Conservation (phyloP, 306 rosid species). For the Fragaria vesca region DNA sequence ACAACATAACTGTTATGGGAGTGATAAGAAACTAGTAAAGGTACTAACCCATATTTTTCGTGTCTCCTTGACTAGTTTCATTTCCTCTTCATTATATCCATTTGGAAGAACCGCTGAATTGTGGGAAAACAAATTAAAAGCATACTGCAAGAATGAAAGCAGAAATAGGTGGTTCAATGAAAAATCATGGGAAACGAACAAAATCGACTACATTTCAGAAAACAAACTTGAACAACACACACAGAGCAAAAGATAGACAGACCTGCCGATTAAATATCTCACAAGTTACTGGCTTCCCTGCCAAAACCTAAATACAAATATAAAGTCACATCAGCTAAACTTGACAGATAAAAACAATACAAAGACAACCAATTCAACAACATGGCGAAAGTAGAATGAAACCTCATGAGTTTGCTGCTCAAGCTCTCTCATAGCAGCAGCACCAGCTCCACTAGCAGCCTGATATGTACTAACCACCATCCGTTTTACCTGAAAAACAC, state of each 20-base stretch:
- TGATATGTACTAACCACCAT: conserved; percentile 98
- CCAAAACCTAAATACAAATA: conserved; percentile 55
- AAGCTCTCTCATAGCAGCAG: conserved; percentile 99
- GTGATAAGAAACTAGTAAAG: conserved; percentile 6
- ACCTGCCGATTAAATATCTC: conserved; percentile 85
- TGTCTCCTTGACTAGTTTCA: conserved; percentile 94
- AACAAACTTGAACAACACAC: neutral
- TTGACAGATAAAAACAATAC: neutral
- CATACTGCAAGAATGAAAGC: conserved; percentile 66
- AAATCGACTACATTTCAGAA: neutral
- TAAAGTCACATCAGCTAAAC: conserved; percentile 5
- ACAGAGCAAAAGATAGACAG: conserved; percentile 16
- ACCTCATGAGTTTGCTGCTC: conserved; percentile 95
- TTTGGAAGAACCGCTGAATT: conserved; percentile 78
- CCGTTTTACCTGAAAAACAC: conserved; percentile 62
- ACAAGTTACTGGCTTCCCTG: conserved; percentile 80
- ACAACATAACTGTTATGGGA: neutral
- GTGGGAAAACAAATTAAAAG: conserved; percentile 93
- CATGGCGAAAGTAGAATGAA: conserved; percentile 11
- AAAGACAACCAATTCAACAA: conserved; percentile 5
- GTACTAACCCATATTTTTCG: conserved; percentile 86
- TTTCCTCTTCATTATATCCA: conserved; percentile 98
- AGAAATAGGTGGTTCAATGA: conserved; percentile 21
- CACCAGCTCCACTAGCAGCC: conserved; percentile 99
- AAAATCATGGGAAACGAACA: conserved; percentile 2